Evolutionary conservation across 495 filamentous ascomycete genomes (phyloP).

Genomic region (Hypoxylon intermedium): DNA sequence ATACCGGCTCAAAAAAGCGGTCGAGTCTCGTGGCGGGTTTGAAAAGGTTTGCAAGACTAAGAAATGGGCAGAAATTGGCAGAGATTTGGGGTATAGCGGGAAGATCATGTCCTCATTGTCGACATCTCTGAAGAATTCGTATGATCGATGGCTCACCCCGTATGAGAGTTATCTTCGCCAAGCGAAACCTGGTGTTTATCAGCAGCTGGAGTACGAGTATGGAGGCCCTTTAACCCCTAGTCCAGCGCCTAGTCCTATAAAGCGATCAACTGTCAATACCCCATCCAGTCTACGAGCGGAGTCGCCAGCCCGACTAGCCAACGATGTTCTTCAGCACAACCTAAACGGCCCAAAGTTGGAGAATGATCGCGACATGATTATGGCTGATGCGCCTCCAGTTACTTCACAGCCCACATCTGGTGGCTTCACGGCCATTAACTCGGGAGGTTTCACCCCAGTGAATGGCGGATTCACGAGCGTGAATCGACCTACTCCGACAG

Average conservation of each 20-base stretch:
- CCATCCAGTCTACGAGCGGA: constrained; percentile 69
- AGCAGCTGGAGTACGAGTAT: constrained; percentile 90
- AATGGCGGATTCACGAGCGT: constrained; percentile 79
- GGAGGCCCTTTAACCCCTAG: constrained; percentile 94
- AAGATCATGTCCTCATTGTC: constrained; percentile 99
- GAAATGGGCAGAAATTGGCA: constrained; percentile 98
- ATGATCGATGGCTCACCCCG: constrained; percentile 91
- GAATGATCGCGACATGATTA: constrained; percentile 59
- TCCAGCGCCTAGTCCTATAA: constrained; percentile 84
- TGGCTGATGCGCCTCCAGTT: constrained; percentile 56
- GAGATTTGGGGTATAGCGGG: constrained; percentile 96
- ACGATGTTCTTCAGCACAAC: constrained; percentile 69
- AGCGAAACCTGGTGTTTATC: constrained; percentile 95
- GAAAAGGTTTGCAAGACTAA: constrained; percentile 95
- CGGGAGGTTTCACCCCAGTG: constrained; percentile 53
- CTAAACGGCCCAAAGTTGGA: constrained; percentile 61
- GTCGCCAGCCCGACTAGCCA: constrained; percentile 74
- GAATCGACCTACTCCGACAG: constrained; percentile 59
- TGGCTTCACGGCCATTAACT: constrained; percentile 88
- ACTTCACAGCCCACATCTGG: constrained; percentile 47
- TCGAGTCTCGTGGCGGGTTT: constrained; percentile 91
- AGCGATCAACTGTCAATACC: constrained; percentile 73
- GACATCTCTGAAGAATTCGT: constrained; percentile 98
- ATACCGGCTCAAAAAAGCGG: constrained; percentile 95
- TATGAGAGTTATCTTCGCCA: constrained; percentile 94